phyloP scores from a whole-genome alignment of 2,329 filamentous ascomycete species.

The Corynespora cassiicola region DNA sequence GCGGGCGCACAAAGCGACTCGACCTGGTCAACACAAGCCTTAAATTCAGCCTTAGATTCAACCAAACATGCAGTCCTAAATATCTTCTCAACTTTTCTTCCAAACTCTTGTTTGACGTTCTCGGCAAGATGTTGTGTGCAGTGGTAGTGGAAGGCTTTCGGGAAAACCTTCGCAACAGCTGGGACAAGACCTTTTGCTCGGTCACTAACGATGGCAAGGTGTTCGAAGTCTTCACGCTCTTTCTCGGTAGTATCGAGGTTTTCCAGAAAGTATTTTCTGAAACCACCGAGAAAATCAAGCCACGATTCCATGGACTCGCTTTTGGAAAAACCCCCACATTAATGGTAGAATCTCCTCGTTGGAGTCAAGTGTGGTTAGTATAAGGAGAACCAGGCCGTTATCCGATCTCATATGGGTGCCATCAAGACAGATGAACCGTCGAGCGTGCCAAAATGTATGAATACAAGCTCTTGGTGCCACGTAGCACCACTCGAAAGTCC shows the following conservation, averaged over 20 bases:
- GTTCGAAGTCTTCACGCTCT: constrained; percentile 3
- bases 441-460: constrained; percentile 10
- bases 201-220: constrained; percentile 1
- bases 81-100: constrained; percentile 5
- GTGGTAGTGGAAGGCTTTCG: constrained; percentile 9
- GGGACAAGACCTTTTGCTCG: constrained; percentile 6
- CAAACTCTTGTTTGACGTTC: constrained; percentile 5
- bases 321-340: constrained; percentile 7
- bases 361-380: constrained; percentile 6
- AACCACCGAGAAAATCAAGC: constrained; percentile 5
- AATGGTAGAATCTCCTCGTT: constrained; percentile 10
- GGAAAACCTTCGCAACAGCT: constrained; percentile 7
- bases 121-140: constrained; percentile 7
- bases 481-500: constrained; percentile 8
- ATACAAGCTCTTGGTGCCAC: constrained; percentile 5
- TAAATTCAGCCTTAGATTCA: constrained; percentile 3
- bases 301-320: constrained; percentile 10
- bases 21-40: constrained; percentile 1
- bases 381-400: constrained; percentile 10
- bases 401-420: constrained; percentile 9
- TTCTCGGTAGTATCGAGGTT: constrained; percentile 5
- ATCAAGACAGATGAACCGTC: constrained; percentile 11
- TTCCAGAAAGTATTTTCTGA: constrained; percentile 4
- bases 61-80: constrained; percentile 2
- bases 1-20: constrained; percentile 1